Conservation (phyloP, 768 basidiomycete genomes). For the Hortiboletus flavorubellus region DNA sequence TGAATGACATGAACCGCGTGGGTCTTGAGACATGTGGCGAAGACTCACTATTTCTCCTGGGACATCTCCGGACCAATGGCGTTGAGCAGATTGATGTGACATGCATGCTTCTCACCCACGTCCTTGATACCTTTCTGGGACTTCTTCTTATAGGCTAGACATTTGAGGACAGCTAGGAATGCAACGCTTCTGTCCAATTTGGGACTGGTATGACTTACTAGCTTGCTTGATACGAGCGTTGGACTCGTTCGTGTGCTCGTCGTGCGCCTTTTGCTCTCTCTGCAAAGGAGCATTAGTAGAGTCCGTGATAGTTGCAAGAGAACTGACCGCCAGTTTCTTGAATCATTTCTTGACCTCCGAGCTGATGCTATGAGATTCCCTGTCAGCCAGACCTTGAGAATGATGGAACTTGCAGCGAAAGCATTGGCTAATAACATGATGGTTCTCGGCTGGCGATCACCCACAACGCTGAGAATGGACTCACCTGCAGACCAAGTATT, state of each 20-base stretch:
- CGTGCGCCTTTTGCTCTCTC: constrained; percentile 81
- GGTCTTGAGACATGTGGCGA: not conserved
- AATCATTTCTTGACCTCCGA: constrained; percentile 81
- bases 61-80: constrained; percentile 73
- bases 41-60: constrained; percentile 71
- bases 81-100: constrained; percentile 72
- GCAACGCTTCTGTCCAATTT: not conserved
- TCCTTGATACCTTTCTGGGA: constrained; percentile 69
- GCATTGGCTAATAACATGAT: constrained; percentile 50
- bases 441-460: not conserved
- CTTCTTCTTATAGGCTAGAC: constrained; percentile 75
- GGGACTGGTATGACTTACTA: constrained; percentile 34
- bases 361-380: constrained; percentile 63
- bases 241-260: constrained; percentile 61
- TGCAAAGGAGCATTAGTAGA: constrained; percentile 26
- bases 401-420: constrained; percentile 54
- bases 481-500: constrained; percentile 62
- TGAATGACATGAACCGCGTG: constrained; percentile 62
- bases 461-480: constrained; percentile 14
- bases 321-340: constrained; percentile 71
- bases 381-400: constrained; percentile 69
- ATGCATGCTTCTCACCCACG: constrained; percentile 68
- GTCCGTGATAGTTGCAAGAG: not conserved
- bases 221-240: constrained; percentile 79
- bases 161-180: constrained; percentile 33